Evolutionary conservation across 2,329 filamentous ascomycete genomes (phyloP), one percentile per base, ranked within the genome.

Genomic region (Fusarium sp.): DNA sequence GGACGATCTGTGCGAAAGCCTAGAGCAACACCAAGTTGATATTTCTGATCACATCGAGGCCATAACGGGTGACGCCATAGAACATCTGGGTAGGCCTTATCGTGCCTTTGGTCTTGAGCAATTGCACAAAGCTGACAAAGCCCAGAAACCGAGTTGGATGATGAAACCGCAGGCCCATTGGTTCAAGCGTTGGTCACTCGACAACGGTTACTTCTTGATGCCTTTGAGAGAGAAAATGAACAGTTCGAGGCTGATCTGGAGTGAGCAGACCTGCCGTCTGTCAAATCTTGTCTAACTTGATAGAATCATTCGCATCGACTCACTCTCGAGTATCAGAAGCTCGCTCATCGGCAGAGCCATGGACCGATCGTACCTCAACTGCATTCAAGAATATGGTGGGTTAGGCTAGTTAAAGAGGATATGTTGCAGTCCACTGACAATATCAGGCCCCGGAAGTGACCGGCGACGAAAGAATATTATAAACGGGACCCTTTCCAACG

Each of bases 261-360:
- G 71, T 74, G 7, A 46, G 62, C 48, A 1, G 3, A 9, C 4
- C 0, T 6, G 8, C 11, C 3, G 2, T 53, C 2, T 7, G 9
- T 13, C 2, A 36, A 34, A 28, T 6, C 1, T 15, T 27, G 7
- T n/a, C 54, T 57, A 8, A 71, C n/a, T 3, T 3, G 7, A 0
- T 37, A 84, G 82, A 2, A 70, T 66, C 4, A 66, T 84, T 5
- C 73, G 73, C 23, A 80, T 76, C 4, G 75, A 81, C 44, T 74
- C 75, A 0, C 68, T 84, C 4, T 79, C 81, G 0, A 73, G 79
- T 7, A 73, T 83, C 15, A 74, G 75, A 15, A 84, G 77, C 2
- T 83, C 82, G 0, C 72, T 80, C 11, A 77, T 83, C 5, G 80
- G 80, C 0, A 60, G 75, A 54, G 70, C 74, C 0, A 81, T 85